These are phyloP conservation scores for Podospora didyma DNA, from an alignment of 495 filamentous ascomycete genomes.

Conservation along the genomic window DNA sequence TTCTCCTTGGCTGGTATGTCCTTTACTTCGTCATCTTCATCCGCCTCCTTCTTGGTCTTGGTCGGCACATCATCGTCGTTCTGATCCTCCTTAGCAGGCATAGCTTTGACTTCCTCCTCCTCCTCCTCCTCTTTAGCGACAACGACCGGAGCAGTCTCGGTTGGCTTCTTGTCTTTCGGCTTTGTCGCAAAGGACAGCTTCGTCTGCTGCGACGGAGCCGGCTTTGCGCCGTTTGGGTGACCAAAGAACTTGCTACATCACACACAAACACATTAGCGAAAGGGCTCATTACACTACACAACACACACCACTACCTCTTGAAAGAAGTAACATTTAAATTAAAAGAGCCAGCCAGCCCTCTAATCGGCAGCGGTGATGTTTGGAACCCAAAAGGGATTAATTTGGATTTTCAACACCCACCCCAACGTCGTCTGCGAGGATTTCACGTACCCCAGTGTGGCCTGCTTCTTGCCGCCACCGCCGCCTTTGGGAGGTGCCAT, in stretches of 20 bases:
- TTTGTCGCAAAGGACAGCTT: slow-evolving; percentile 65
- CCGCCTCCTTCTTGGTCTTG: slow-evolving; percentile 1
- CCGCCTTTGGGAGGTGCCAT: slow-evolving; percentile 46
- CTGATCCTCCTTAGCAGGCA: slow-evolving; percentile 17
- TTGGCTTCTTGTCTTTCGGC: slow-evolving; percentile 10
- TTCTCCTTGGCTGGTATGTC: slow-evolving; percentile 8
- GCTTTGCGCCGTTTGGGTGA: slow-evolving; percentile 48
- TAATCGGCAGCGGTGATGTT: no score
- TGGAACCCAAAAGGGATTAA: not conserved
- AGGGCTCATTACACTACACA: not conserved
- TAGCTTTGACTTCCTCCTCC: slow-evolving; percentile 19
- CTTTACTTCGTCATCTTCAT: slow-evolving; percentile 24
- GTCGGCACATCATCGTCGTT: slow-evolving; percentile 15
- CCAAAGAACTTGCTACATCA: slow-evolving; percentile 65
- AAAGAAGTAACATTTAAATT: no score
- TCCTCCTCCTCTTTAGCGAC: slow-evolving; percentile 21
- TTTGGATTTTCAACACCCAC: slow-evolving; percentile 55
- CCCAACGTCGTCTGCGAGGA: slow-evolving; percentile 74
- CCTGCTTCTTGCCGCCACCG: slow-evolving; percentile 52
- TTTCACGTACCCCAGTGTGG: slow-evolving; percentile 89
- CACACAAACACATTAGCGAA: not conserved
- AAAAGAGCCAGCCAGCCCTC: no score
- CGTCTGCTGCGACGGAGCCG: slow-evolving; percentile 64
- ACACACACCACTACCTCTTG: not conserved
- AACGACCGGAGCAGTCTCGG: slow-evolving; percentile 16